These are phyloP conservation scores for Pilaira anomala DNA, from an alignment of 192 early-diverging fungal genomes.

Conservation along the genomic window DNA sequence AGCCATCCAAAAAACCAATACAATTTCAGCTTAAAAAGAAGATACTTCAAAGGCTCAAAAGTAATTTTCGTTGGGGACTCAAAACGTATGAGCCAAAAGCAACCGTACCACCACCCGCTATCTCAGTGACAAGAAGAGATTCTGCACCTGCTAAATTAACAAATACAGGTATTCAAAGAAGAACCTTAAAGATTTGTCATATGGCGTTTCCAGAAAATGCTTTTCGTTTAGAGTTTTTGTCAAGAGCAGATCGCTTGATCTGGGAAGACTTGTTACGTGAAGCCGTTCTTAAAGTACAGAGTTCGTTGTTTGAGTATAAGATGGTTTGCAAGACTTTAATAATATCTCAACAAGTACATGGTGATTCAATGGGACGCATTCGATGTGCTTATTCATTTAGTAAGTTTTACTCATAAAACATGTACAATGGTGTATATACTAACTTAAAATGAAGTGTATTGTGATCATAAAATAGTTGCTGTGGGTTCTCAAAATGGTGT, in stretches of 20 bases:
- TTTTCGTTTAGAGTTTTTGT: background rate
- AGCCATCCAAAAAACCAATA: background rate
- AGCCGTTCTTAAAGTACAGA: background rate
- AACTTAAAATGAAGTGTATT: background rate
- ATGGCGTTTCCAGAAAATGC: constrained; percentile 1
- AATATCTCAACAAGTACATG: background rate
- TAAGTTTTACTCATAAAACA: background rate
- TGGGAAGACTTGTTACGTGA: background rate
- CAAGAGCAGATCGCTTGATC: background rate
- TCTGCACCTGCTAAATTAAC: background rate
- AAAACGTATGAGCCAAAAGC: no score
- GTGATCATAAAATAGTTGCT: constrained; percentile 14
- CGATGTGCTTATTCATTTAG: constrained; percentile 10
- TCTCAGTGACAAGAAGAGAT: background rate
- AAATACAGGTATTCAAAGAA: background rate
- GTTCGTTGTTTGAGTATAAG: background rate
- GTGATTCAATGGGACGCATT: background rate
- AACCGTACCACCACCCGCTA: no score
- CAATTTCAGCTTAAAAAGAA: background rate
- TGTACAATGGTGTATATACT: background rate
- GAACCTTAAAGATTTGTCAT: constrained; percentile 1
- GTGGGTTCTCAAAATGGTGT: constrained; percentile 17
- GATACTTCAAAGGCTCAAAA: background rate
- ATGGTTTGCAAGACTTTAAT: background rate
- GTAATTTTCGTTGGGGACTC: background rate